Evolutionary conservation across 208 protist species (phyloP), one percentile per base, ranked within the genome.

Genomic region (Acanthamoeba royreba): DNA sequence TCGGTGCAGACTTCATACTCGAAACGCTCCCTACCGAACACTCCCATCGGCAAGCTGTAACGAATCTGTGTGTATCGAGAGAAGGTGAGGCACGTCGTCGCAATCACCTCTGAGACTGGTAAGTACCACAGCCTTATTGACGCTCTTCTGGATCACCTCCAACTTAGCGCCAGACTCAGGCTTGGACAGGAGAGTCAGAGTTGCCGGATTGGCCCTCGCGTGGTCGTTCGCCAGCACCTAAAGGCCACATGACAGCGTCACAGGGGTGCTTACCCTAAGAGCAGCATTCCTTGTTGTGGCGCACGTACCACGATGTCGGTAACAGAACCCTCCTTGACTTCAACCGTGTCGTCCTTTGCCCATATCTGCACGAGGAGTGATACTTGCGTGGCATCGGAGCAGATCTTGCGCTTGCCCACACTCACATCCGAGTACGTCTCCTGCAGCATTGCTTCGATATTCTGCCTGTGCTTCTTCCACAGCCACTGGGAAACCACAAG

Each of bases 161-260:
- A 55, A 38, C 31, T 7, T 87, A 45, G 79, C 33, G n/a, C 45
- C 79, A 28, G 42, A 55, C n/a, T n/a, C n/a, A n/a, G 79, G 79
- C 79, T 45, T 38, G 31, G 13, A 9, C 25, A 87, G 19, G 28
- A 87, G 5, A 11, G 1, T 25, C n/a, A 87, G 49, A 1, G 79
- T 87, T 7, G 79, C 0, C 17, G 79, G 79, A 22, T 87, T 55
- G 35, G 79, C 42, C 28, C 19, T n/a, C 49, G n/a, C 17, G 79
- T 87, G 79, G 40, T 87, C 79, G 79, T 87, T 87, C n/a, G 79
- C 79, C n/a, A 87, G 79, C 35, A 87, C 79, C 79, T 87, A 38
- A 11, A 77, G 0, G 55, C n/a, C 1, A 38, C 15, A 66, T 1
- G 13, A 66, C n/a, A 28, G 55, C 9, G 55, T 0, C 9, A 28